Evolutionary conservation across 331 rosid genomes (phyloP), one percentile per base, ranked within the genome.

Genomic region (Spiraea crenata): DNA sequence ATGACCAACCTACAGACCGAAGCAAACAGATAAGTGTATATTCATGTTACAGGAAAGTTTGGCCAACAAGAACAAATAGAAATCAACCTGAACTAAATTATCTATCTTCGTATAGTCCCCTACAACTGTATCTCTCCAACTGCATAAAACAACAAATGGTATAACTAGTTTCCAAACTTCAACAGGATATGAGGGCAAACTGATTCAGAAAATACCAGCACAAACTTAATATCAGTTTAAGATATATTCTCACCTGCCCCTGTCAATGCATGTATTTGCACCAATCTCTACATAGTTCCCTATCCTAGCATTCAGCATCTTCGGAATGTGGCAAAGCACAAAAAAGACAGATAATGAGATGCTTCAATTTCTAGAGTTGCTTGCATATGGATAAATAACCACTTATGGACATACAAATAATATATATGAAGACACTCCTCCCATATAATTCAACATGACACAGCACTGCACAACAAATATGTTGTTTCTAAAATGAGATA

Each of bases 111-210:
- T 77, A 74, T 91, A 71, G 74, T 90, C 90, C 68, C 95, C 91
- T 51, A 90, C 78, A 60, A 82, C 76, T 3, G 99, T 93, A 77
- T 93, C 99, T 84, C 99, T 86, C 97, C 99, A 93, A 81, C 99
- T 93, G 87, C 79, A 82, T 71, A 68, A 76, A 79, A 14, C 39
- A 81, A 81, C 25, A 5, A 61, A 31, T 20, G 15, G 64, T 52
- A 40, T 20, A 69, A 68, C 79, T 73, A 83, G 44, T 39, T 9
- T 4, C 39, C 34, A 39, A 60, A 39, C 34, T 74, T 74, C n/a
- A 61, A 74, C 48, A 63, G 49, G 81, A 77, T 76, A 34, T 46
- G 60, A 76, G 48, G 20, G 41, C 62, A 54, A 52, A 20, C 15
- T 42, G 19, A 16, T 41, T 35, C 63, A 75, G 69, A 77, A 69